Evolutionary conservation across 768 basidiomycete genomes (phyloP).

Genomic region (Auriscalpium orientale): DNA sequence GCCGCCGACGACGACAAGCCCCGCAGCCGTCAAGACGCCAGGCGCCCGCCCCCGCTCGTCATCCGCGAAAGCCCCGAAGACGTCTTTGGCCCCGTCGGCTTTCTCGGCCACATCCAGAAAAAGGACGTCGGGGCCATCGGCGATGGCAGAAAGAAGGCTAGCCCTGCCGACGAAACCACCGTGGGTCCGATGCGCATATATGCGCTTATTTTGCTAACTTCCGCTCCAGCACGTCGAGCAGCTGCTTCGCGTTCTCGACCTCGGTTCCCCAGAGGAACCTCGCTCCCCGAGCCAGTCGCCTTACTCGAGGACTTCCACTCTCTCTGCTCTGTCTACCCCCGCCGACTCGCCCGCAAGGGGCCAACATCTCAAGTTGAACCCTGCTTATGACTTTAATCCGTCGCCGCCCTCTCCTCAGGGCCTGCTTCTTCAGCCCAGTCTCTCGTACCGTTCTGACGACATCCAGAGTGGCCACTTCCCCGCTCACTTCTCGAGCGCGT

Average conservation of each 20-base stretch:
- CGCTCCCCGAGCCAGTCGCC: conserved; percentile 23
- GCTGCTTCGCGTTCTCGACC: conserved; percentile 69
- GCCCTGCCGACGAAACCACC: conserved; percentile 47
- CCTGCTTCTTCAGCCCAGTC: conserved; percentile 39
- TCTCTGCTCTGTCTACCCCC: conserved; percentile 66
- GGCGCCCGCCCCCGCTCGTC: conserved; percentile 21
- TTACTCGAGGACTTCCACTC: conserved; percentile 57
- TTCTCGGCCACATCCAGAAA: conserved; percentile 31
- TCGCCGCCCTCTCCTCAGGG: conserved; percentile 25
- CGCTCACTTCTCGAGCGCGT: conserved; percentile 3
- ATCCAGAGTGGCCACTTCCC: conserved; percentile 8
- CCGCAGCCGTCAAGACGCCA: conserved; percentile 16
- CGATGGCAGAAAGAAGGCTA: conserved; percentile 64
- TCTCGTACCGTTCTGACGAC: conserved; percentile 26
- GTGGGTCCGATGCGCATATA: conserved; percentile 30
- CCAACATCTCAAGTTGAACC: conserved; percentile 49
- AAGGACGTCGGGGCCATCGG: conserved; percentile 65
- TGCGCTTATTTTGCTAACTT: conserved; percentile 14
- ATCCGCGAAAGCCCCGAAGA: conserved; percentile 43
- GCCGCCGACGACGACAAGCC: conserved; percentile 35
- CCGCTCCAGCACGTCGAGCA: conserved; percentile 65
- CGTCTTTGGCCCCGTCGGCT: conserved; percentile 52
- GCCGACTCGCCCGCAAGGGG: conserved; percentile 64
- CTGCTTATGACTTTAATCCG: conserved; percentile 40
- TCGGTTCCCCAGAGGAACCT: conserved; percentile 57